A percentile compares a stretch with the other conserved stretches of the same genome.
Conservation (phyloP, 768 basidiomycete species). For the Termitomyces sp. region DNA sequence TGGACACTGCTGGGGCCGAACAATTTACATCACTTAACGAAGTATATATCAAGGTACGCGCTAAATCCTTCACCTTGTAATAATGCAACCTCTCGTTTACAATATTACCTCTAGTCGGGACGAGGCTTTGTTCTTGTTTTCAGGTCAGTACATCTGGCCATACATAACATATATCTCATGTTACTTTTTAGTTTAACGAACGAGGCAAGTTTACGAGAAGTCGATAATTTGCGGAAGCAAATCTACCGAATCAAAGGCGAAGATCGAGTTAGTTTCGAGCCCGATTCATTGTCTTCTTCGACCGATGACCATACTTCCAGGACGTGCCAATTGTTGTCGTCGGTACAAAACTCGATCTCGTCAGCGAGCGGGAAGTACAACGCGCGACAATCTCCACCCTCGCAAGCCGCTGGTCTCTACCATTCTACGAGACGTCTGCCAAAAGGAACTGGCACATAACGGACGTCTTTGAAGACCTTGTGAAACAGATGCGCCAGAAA, state of each 20-base stretch:
- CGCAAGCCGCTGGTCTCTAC: slow-evolving; percentile 64
- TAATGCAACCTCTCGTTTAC: slow-evolving; percentile 3
- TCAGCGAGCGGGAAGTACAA: slow-evolving; percentile 76
- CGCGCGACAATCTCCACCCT: slow-evolving; percentile 60
- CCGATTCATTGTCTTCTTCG: slow-evolving; percentile 1
- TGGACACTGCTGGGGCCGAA: slow-evolving; percentile 85
- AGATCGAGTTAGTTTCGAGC: slow-evolving; percentile 42
- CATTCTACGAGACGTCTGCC: slow-evolving; percentile 85
- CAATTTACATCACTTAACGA: slow-evolving; percentile 82
- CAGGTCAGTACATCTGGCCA: slow-evolving; percentile 40
- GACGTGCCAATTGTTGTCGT: slow-evolving; percentile 80
- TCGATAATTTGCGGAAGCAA: slow-evolving; percentile 76
- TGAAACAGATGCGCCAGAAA: slow-evolving; percentile 67
- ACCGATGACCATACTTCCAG: slow-evolving; percentile 25
- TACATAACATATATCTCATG: slow-evolving; percentile 1
- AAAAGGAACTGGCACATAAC: slow-evolving; percentile 79
- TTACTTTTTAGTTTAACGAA: slow-evolving; percentile 62
- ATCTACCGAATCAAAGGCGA: slow-evolving; percentile 78
- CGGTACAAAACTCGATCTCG: slow-evolving; percentile 82
- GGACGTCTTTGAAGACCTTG: slow-evolving; percentile 75
- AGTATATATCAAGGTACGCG: slow-evolving; percentile 69
- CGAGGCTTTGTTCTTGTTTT: slow-evolving; percentile 83
- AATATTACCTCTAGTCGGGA: slow-evolving; percentile 45
- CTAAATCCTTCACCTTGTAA: background rate
- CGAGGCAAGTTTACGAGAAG: slow-evolving; percentile 76